Evolutionary conservation across 2,329 filamentous ascomycete genomes (phyloP), one percentile per base, ranked within the genome.

Genomic region (Monilinia vaccinii-corymbosi): DNA sequence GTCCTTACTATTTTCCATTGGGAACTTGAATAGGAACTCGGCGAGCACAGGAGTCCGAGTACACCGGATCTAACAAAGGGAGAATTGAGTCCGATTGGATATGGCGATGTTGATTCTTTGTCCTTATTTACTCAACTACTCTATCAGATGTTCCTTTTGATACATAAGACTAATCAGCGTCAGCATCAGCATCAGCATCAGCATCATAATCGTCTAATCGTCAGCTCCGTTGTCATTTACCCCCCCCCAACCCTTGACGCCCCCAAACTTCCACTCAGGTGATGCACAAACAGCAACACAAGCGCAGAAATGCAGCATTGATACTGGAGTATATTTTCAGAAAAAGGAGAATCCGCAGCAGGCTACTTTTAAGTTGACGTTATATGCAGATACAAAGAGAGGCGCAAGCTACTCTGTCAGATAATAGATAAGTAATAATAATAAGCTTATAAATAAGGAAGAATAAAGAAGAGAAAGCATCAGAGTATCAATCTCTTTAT

Each of bases 331-430:
- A 38, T 46, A 45, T 36, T 45, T 53, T 46, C 47, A 52, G 32
- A 53, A 46, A 53, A 38, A 45, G 47, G 4, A 58, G 52, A 53
- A n/a, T 53, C 47, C 36, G 47, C 47, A 58, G 56, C 56, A 53
- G n/a, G 40, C n/a, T n/a, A 40, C 10, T 8, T 28, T n/a, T 2
- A 34, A 56, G 1, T 47, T 36, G 52, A 52, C 14, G 56, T 59
- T 59, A 52, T 48, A 59, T 59, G 46, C 31, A 28, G 36, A 8
- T 38, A 32, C 25, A 23, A 6, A 49, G n/a, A 45, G 56, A 46
- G 56, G 56, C 56, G 56, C 56, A 59, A 46, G 56, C 48, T 53
- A 59, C 48, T 42, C 53, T 21, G 56, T 52, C 48, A 59, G 47
- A 55, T 55, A 23, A 44, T 53, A 36, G 56, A 45, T 38, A 59